Base-by-base conservation (phyloP, 2,329 filamentous ascomycete species). In the Coniochaeta ligniaria region DNA sequence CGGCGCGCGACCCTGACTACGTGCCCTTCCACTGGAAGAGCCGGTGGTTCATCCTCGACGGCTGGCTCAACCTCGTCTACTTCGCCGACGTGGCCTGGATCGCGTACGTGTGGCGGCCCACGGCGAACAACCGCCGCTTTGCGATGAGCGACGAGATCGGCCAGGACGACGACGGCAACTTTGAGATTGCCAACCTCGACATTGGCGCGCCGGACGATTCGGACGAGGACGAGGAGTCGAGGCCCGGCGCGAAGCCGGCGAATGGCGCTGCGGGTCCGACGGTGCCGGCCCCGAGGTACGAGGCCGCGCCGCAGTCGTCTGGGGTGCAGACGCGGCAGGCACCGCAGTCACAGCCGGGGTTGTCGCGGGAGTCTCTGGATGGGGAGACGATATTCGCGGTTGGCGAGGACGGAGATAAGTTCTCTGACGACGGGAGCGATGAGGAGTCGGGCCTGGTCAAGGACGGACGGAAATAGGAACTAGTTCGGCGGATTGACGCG, bases 101-200 rank as follows among this genome's bases (percentile, higher is more conserved):
- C 65, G 92, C 95, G 24, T 99, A 98, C 74, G 82, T 99, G 59
- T 99, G 95, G 95, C 84, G 95, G 56, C 95, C 95, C 7, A 98
- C 94, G 24, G 92, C 90, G 59, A 98, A 99, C 76, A 99, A 99
- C 77, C 85, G 93, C 68, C 86, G 95, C 61, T 99, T 99, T 70
- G 95, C 95, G 64, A 99, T 99, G 95, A 96, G 91, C 77, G 95
- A 99, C 70, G 95, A 99, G 84, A 89, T 99, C 71, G 94, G 95
- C 2, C 95, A 98, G 83, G 95, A 99, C 69, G 95, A 99, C 68
- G 94, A 98, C 71, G 95, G 95, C 38, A 84, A 81, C 54, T 99
- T 99, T 72, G 95, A 98, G 72, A 96, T 99, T 72, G 90, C 90
- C 57, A 96, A 95, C 63, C 88, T 99, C 63, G 95, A 95, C 60